Conservation (phyloP, 768 basidiomycete species). For the Strobilomyces confusus region DNA sequence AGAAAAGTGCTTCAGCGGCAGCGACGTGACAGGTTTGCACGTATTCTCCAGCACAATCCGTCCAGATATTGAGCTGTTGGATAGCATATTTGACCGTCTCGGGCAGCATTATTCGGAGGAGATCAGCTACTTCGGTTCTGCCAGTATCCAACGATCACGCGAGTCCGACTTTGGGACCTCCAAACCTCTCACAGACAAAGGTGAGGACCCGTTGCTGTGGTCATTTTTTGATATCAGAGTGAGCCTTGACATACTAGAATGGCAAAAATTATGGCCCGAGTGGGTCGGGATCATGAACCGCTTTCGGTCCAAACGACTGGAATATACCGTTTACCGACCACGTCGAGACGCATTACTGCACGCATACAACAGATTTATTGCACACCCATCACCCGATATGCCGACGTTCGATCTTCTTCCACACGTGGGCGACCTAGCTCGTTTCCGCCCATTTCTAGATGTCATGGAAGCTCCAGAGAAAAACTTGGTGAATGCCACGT, state of each 20-base stretch:
- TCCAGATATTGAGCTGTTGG: neutral
- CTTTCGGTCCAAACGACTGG: neutral
- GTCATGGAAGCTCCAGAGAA: neutral
- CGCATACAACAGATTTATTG: neutral
- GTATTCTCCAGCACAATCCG: neutral
- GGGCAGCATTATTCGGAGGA: neutral
- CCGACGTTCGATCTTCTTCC: neutral
- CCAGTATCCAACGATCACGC: neutral
- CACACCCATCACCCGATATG: neutral
- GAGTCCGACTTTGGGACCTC: neutral
- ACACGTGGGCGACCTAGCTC: neutral
- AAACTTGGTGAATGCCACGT: neutral
- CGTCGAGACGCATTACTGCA: neutral
- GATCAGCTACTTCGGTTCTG: neutral
- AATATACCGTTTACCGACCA: neutral
- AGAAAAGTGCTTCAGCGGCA: neutral
- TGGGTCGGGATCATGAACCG: slow-evolving; percentile 2
- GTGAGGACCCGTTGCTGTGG: neutral
- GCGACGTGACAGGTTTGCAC: neutral
- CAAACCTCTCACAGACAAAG: slow-evolving; percentile 9
- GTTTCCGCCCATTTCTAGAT: neutral
- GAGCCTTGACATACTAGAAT: neutral
- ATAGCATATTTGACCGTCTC: slow-evolving; percentile 13
- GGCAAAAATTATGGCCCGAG: slow-evolving; percentile 1
- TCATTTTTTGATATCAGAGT: neutral